These are phyloP conservation scores for barley (Hordeum vulgare) DNA, from an alignment of 176 grass and related monocot genomes.

Conservation along the genomic window MorexV3_pseudomolecules_assembly NC_058522.1:494119765-494120264, in stretches of 20 bases:
- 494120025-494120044: conserved; percentile 1
- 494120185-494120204: conserved; percentile 55
- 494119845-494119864: background rate
- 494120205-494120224: conserved; percentile 34
- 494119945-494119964: background rate
- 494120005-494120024: background rate
- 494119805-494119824: background rate
- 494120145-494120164: conserved; percentile 47
- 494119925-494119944: background rate
- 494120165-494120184: conserved; percentile 43
- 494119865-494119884: background rate
- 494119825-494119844: background rate
- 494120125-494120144: conserved; percentile 60
- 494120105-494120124: conserved; percentile 44
- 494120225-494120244: background rate
- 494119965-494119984: no score
- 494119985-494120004: background rate
- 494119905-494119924: background rate
- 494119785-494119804: no score
- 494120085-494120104: conserved; percentile 21
- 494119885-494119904: background rate
- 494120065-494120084: conserved; percentile 21
- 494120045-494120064: conserved; percentile 35
- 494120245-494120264: conserved; percentile 32
- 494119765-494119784: background rate